These are phyloP conservation scores for Entophlyctis helioformis DNA, from an alignment of 192 early-diverging fungal genomes.

Conservation along the genomic window DNA sequence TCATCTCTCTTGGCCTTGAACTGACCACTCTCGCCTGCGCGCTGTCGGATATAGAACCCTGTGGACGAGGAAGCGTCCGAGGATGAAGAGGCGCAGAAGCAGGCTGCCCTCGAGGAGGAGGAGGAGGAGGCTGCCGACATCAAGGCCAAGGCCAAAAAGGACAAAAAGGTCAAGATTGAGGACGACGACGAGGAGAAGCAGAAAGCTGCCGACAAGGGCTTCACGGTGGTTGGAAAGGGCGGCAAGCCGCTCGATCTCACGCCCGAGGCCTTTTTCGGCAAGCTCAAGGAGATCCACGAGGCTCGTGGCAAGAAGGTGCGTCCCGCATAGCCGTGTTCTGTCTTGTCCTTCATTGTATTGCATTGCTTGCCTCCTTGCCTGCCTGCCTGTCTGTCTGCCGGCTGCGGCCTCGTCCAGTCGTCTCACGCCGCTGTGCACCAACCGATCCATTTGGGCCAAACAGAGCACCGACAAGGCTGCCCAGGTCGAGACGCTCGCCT, in stretches of 20 bases:
- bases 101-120: slow-evolving; percentile 23
- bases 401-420: too few species aligned
- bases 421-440: too few species aligned
- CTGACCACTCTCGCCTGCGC: too few species aligned
- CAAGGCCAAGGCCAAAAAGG: slow-evolving; percentile 50
- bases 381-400: too few species aligned
- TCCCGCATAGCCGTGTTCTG: background rate
- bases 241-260: slow-evolving; percentile 47
- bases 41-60: slow-evolving; percentile 26
- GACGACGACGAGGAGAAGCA: slow-evolving; percentile 9
- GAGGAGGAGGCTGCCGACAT: slow-evolving; percentile 48
- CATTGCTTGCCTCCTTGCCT: too few species aligned
- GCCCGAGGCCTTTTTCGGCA: slow-evolving; percentile 69
- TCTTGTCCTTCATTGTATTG: too few species aligned
- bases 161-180: slow-evolving; percentile 2
- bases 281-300: slow-evolving; percentile 62
- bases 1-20: slow-evolving; percentile 1
- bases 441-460: background rate
- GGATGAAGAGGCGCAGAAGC: slow-evolving; percentile 21
- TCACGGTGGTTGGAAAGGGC: slow-evolving; percentile 37
- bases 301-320: slow-evolving; percentile 83
- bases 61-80: slow-evolving; percentile 39
- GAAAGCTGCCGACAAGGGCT: slow-evolving; percentile 21
- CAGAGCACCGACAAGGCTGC: slow-evolving; percentile 77
- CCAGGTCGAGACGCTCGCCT: slow-evolving; percentile 58